Base-by-base conservation (phyloP, 306 rosid genomes). In the Luffa aegyptiaca region DNA sequence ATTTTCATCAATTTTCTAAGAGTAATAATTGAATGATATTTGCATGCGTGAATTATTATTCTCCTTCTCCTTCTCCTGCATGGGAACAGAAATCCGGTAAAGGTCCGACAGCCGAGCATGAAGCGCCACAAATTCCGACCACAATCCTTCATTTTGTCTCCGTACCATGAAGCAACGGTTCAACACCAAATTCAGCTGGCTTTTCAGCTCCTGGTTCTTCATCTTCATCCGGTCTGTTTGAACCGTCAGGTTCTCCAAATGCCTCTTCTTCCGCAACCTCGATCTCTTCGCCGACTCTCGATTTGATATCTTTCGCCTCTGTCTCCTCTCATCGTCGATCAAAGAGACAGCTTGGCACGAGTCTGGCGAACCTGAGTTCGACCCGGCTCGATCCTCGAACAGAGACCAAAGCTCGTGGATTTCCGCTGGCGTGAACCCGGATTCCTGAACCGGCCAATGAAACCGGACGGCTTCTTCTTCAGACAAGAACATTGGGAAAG, bases 221-320 rank as follows among this genome's bases (percentile, higher is more conserved):
- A 65, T 8, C 45, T 79, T 55, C 82, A 79, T 14, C 66, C 76
- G 26, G 55, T 68, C 72, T 68, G n/a, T 16, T 53, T 79, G 37
- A 21, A 46, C 26, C 31, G 42, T 55, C 20, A 66, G 13, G 16
- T 68, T 68, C 82, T 79, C 82, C 77, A 79, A 79, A 65, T 79
- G 77, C 51, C 14, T 35, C 65, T 66, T 79, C 82, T 79, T 79
- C 6, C 82, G 42, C 82, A 71, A 20, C 39, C 82, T 41, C 26
- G 77, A 66, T 66, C 82, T 77, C 76, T 68, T 52, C 3, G 82
- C 82, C 0, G 82, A 52, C 66, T 65, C 82, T 8, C 82, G 77
- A 77, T 79, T 79, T 2, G 82, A 79, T 37, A n/a, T 12, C 82
- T 39, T 66, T 45, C 82, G 55, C 16, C 44, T 66, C 3, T 26